Conservation (phyloP, 495 filamentous ascomycete species). For the Amphirosellinia nigrospora region DNA sequence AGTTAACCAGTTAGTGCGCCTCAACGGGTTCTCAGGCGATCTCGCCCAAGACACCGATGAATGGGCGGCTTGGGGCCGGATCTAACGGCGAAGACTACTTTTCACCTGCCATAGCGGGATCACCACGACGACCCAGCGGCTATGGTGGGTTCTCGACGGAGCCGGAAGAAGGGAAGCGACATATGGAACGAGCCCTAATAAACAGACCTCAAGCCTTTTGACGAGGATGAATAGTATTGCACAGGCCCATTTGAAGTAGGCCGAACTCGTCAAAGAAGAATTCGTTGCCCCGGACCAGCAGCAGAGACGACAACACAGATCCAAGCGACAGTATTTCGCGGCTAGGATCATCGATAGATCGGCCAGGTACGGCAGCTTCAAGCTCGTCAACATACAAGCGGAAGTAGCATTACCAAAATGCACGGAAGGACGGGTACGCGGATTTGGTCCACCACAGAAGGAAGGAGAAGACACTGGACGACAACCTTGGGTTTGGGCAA, state of each 20-base stretch:
- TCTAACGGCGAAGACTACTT: constrained; percentile 46
- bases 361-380: constrained; percentile 51
- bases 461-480: constrained; percentile 40
- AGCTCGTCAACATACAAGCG: constrained; percentile 47
- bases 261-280: constrained; percentile 32
- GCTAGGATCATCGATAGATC: constrained; percentile 37
- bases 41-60: constrained; percentile 61
- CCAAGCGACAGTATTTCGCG: constrained; percentile 33
- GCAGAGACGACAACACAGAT: constrained; percentile 31
- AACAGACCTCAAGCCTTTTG: constrained; percentile 57
- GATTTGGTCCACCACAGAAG: constrained; percentile 50
- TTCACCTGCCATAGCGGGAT: constrained; percentile 43
- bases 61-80: constrained; percentile 45
- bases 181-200: constrained; percentile 45
- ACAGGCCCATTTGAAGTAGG: constrained; percentile 67
- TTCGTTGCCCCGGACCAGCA: constrained; percentile 32
- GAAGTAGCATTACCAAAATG: constrained; percentile 42
- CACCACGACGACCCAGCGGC: constrained; percentile 44
- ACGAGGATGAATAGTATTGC: constrained; percentile 69
- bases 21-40: constrained; percentile 60
- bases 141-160: constrained; percentile 51
- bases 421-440: constrained; percentile 57
- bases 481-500: constrained; percentile 47
- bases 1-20: constrained; percentile 67
- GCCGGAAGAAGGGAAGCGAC: constrained; percentile 51